A percentile compares a stretch with the other conserved stretches of the same genome.
These are phyloP conservation scores for Yamadazyma endophytica DNA, from an alignment of 805 yeast genomes.

Conservation along the genomic window DNA sequence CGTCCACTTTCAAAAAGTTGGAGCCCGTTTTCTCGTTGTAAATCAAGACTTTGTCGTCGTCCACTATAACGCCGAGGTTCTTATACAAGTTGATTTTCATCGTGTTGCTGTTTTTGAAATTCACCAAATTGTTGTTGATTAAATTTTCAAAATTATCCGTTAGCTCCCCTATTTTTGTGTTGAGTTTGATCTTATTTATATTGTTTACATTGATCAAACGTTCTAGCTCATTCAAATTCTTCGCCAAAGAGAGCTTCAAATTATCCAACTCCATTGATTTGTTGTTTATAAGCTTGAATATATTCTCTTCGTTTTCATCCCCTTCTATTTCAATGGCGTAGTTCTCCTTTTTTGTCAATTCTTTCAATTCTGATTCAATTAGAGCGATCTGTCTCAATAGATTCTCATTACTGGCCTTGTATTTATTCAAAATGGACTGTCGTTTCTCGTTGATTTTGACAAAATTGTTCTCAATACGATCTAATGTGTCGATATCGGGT, in stretches of 20 bases:
- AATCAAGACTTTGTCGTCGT: conserved; percentile 41
- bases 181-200: conserved; percentile 31
- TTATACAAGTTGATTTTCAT: conserved; percentile 58
- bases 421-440: conserved; percentile 15
- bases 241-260: conserved; percentile 48
- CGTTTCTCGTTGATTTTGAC: conserved; percentile 25
- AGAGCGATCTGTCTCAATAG: background rate
- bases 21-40: conserved; percentile 46
- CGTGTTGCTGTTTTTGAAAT: conserved; percentile 40
- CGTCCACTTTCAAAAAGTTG: conserved; percentile 48
- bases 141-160: conserved; percentile 22
- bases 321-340: too few species aligned
- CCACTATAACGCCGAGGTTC: conserved; percentile 53
- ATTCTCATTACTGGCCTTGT: conserved; percentile 4
- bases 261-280: conserved; percentile 37
- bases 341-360: too few species aligned
- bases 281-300: conserved; percentile 22
- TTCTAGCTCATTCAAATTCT: conserved; percentile 47
- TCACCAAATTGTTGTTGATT: conserved; percentile 24
- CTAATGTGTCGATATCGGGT: conserved; percentile 45
- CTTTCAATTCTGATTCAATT: conserved; percentile 1
- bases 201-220: conserved; percentile 33
- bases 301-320: conserved; percentile 14
- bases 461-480: conserved; percentile 39
- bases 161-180: conserved; percentile 33